Evolutionary conservation across 164 flowering plant species (phyloP).

Genomic region (Annona squamosa): DNA sequence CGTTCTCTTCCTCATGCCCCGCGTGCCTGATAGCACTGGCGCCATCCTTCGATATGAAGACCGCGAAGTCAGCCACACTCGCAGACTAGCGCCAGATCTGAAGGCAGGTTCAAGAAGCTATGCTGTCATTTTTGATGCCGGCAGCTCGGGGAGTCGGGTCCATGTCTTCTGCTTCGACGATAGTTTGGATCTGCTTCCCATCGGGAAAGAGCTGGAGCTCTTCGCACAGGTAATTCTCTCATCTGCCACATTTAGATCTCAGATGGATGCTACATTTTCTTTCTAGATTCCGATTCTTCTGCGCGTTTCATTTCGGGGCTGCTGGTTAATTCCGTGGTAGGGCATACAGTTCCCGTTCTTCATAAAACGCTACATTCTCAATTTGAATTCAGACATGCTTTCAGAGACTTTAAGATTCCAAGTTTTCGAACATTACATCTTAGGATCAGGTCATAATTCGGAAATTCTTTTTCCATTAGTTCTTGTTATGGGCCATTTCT

Average conservation of each 20-base stretch:
- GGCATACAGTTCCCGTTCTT: too few relatives aligned
- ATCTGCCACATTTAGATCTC: not conserved
- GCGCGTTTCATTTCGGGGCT: not conserved
- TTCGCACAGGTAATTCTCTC: conserved; percentile 47
- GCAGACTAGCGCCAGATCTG: not conserved
- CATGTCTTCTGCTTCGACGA: conserved; percentile 82
- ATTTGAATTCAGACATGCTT: not conserved
- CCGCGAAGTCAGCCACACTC: conserved; percentile 20
- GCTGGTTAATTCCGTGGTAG: not conserved
- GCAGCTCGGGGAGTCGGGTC: conserved; percentile 91
- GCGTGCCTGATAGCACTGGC: conserved; percentile 18
- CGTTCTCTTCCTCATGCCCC: conserved; percentile 64
- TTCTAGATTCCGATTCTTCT: not conserved
- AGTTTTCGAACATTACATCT: not conserved
- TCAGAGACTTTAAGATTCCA: not conserved
- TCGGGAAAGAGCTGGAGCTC: conserved; percentile 79
- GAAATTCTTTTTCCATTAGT: not conserved
- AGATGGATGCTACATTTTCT: not conserved
- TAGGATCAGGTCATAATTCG: not conserved
- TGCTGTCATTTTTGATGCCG: conserved; percentile 94
- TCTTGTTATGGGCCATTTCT: not conserved
- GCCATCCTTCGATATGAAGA: not conserved
- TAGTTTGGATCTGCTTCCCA: conserved; percentile 66
- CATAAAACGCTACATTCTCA: too few relatives aligned
- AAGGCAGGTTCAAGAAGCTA: conserved; percentile 20